Conservation (phyloP, 129 eudicot genomes). For the Heracleum sosnowskyi region DNA sequence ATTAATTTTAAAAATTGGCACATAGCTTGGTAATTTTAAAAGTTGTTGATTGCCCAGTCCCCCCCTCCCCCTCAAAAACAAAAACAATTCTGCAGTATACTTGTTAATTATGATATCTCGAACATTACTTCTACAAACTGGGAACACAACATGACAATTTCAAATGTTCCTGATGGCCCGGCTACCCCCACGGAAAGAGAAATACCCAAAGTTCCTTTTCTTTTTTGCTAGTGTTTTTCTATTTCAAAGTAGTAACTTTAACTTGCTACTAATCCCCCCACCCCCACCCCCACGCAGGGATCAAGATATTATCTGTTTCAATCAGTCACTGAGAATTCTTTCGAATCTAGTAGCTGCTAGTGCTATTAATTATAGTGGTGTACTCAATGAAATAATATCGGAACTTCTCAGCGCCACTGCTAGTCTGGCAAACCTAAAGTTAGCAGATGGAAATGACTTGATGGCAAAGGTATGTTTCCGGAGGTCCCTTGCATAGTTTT, state of each 20-base stretch:
- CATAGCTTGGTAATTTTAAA: not conserved
- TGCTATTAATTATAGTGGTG: constrained; percentile 57
- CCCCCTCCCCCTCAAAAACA: not conserved
- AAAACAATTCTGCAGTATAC: too few relatives aligned
- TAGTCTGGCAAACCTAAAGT: constrained; percentile 32
- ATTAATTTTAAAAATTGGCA: not conserved
- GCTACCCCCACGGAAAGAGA: not conserved
- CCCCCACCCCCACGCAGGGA: constrained; percentile 38
- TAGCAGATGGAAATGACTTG: constrained; percentile 43
- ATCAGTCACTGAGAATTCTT: constrained; percentile 80
- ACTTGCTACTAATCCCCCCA: not conserved
- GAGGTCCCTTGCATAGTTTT: not conserved
- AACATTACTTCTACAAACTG: too few relatives aligned
- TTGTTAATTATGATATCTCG: too few relatives aligned
- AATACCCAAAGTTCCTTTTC: not conserved
- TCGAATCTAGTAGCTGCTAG: constrained; percentile 75
- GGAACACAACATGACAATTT: too few relatives aligned
- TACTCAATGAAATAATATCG: constrained; percentile 60
- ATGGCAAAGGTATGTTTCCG: constrained; percentile 55
- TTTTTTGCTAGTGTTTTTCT: not conserved
- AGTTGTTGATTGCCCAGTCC: not conserved
- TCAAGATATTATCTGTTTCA: constrained; percentile 45
- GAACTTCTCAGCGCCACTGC: constrained; percentile 68
- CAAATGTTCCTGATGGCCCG: too few relatives aligned
- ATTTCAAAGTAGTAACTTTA: not conserved